These are phyloP conservation scores for Tephrocybe sp. DNA, from an alignment of 768 basidiomycete genomes.

Conservation along the genomic window DNA sequence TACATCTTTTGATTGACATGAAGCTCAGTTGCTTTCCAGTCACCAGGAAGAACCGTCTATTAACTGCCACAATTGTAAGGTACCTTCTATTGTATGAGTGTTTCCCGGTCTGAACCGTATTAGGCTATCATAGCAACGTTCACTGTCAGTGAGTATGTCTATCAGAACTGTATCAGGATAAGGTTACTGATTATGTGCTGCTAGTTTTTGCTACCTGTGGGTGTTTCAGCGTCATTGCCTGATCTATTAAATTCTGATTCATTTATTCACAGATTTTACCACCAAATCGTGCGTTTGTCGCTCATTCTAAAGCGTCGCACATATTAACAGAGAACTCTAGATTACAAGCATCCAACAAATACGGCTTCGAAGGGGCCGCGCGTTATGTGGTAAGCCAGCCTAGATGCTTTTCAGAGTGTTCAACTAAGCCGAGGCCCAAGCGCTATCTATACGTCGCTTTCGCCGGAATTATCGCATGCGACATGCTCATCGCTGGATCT, in stretches of 20 bases:
- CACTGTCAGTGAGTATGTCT: not conserved
- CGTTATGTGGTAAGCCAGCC: not conserved
- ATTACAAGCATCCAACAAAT: not conserved
- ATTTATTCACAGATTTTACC: not conserved
- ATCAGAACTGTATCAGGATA: not conserved
- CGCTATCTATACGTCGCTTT: not conserved
- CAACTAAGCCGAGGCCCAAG: not conserved
- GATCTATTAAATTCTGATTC: not conserved
- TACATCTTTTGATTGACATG: too few species aligned
- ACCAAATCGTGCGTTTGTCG: not conserved
- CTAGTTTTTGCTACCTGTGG: not conserved
- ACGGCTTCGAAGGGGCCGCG: not conserved
- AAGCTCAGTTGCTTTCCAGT: not conserved
- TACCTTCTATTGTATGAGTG: not conserved
- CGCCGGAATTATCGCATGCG: not conserved
- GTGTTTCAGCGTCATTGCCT: not conserved
- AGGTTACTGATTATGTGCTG: not conserved
- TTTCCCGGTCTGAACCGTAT: not conserved
- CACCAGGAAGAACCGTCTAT: not conserved
- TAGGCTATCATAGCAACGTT: not conserved
- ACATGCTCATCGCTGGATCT: not conserved
- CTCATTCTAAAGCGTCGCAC: not conserved
- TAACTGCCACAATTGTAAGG: not conserved
- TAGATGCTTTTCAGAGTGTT: not conserved
- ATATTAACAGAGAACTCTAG: not conserved